Base-by-base conservation (phyloP, 805 yeast genomes). In the Wickerhamomyces canadensis region DNA sequence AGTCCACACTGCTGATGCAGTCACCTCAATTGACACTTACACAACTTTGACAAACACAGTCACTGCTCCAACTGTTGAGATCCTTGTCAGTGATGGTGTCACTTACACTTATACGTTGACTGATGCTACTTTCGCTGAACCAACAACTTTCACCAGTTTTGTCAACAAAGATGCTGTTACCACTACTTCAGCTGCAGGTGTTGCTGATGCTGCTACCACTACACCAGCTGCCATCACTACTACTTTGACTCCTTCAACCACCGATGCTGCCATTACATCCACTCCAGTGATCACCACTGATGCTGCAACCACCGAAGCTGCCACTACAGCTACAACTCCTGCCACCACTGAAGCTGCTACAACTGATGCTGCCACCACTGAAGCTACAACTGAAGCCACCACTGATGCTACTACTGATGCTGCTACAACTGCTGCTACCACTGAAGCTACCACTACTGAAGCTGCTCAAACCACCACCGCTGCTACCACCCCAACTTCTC, bases 1-100 rank as follows among this genome's bases (percentile, higher is more conserved):
- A 52, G 58, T 60, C 27, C 78, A 74, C 49, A 75, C 81, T 15
- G 82, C 83, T 14, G 62, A 57, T 8, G 67, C 80, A 4, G 73
- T 74, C 26, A 73, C 78, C 4, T 60, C 60, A 16, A 64, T 68
- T 4, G 61, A 61, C 37, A 55, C 63, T 19, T 65, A 64, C 46
- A 58, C 72, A 19, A 65, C 71, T 6, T 52, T 61, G 9, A 64
- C 69, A 2, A 55, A 62, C 41, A 47, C 61, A 10, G 56, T 54
- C 19, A 54, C 64, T 28, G 70, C 70, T 12, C 68, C 70, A 41
- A 61, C 69, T 12, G 70, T 65, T 14, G 58, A 64, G 43, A 55
- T 57, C 30, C 47, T 65, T 22, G 55, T 67, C 22, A 56, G 63
- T 36, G 61, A 63, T 40, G 58, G 61, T 33, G 54, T 58, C 13